Evolutionary conservation across 768 basidiomycete species (phyloP).

Genomic region (Rhizopogon vulgaris): DNA sequence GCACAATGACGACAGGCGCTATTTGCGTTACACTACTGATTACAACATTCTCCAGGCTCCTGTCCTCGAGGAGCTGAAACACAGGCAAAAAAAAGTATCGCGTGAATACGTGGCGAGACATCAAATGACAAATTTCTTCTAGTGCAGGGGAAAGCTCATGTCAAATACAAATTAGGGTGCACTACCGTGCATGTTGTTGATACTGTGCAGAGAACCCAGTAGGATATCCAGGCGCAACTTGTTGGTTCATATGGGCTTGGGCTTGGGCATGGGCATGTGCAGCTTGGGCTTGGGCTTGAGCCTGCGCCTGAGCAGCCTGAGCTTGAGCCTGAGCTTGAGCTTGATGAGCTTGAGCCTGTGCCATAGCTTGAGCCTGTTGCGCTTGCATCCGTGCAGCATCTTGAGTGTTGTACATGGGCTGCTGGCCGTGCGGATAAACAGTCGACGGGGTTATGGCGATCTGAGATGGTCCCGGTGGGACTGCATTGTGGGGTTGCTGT

Average conservation of each 20-base stretch:
- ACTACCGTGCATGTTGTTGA: slow-evolving; percentile 24
- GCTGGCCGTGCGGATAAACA: slow-evolving; percentile 25
- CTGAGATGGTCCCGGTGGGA: slow-evolving; percentile 19
- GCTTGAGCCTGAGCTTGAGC: slow-evolving; percentile 34
- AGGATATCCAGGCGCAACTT: slow-evolving; percentile 21
- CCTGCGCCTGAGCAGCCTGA: slow-evolving; percentile 18
- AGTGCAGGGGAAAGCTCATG: background rate
- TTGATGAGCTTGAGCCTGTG: slow-evolving; percentile 27
- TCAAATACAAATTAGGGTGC: background rate
- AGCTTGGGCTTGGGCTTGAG: slow-evolving; percentile 26
- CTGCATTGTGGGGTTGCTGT: slow-evolving; percentile 31
- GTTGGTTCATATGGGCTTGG: slow-evolving; percentile 25
- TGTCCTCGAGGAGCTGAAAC: background rate
- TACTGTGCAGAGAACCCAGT: slow-evolving; percentile 26
- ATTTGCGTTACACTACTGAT: background rate
- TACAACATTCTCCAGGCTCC: slow-evolving; percentile 1
- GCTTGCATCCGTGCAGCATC: slow-evolving; percentile 33
- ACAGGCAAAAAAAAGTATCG: background rate
- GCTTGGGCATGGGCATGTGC: slow-evolving; percentile 4
- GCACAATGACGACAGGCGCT: background rate
- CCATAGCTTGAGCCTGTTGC: slow-evolving; percentile 38
- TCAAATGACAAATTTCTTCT: background rate
- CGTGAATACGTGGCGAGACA: background rate
- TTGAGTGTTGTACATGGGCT: slow-evolving; percentile 26
- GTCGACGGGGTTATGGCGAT: background rate